Conservation (phyloP, 768 basidiomycete species). For the Cyathus striatus region DNA sequence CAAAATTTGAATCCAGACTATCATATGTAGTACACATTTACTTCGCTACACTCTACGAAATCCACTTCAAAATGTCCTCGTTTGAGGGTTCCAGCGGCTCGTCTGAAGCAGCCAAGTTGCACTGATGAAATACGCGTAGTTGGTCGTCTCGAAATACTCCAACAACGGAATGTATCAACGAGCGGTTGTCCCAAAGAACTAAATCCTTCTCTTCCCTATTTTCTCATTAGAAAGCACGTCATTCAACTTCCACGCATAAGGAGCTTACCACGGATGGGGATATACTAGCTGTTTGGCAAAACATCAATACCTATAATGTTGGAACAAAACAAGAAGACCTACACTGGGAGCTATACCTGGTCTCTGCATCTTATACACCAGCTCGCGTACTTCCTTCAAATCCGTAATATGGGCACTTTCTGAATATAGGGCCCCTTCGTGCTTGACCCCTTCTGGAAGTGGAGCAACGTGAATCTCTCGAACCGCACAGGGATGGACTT, state of each 20-base stretch:
- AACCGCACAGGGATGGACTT: constrained; percentile 75
- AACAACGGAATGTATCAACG: constrained; percentile 10
- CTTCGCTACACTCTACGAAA: too few species aligned
- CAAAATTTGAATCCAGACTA: too few species aligned
- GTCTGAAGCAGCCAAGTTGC: constrained; percentile 11
- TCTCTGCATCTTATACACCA: constrained; percentile 15
- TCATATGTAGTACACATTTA: too few species aligned
- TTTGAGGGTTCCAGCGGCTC: constrained; percentile 7
- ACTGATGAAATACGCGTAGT: constrained; percentile 11
- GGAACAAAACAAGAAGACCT: neutral
- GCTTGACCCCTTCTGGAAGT: constrained; percentile 46
- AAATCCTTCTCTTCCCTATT: constrained; percentile 11
- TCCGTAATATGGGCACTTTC: constrained; percentile 15
- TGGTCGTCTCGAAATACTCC: constrained; percentile 10
- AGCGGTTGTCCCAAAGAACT: constrained; percentile 11
- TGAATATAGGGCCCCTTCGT: constrained; percentile 57
- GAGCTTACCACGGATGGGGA: constrained; percentile 9
- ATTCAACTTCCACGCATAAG: neutral
- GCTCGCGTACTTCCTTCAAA: constrained; percentile 11
- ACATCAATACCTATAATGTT: neutral
- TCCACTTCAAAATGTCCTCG: constrained; percentile 7
- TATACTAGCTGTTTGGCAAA: constrained; percentile 7
- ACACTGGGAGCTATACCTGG: constrained; percentile 11
- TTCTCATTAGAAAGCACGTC: neutral
- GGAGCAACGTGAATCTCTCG: constrained; percentile 59